A percentile compares a stretch with the other conserved stretches of the same genome.
phyloP scores from a whole-genome alignment of 371 early-diverging fungal species.

The Ordospora pajunii region DNA sequence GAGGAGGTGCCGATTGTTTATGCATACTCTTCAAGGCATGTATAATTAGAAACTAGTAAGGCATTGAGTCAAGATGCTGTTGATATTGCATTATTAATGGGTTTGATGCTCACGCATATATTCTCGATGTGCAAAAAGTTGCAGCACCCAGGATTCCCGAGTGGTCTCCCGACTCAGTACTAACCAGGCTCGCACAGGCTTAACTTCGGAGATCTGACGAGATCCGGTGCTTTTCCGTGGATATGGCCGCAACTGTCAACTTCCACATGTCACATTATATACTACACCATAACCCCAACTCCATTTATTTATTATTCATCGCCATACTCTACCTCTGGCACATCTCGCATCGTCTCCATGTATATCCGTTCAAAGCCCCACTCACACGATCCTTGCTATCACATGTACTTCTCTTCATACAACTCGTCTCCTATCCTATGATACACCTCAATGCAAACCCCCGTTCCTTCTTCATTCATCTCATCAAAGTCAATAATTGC shows the following conservation, averaged over 20 bases:
- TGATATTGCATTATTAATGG: too few relatives aligned
- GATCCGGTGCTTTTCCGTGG: constrained; percentile 40
- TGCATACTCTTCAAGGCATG: too few relatives aligned
- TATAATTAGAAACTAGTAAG: too few relatives aligned
- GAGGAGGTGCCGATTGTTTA: too few relatives aligned
- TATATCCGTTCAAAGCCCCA: neutral
- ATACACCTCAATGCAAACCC: constrained; percentile 28
- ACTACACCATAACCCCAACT: neutral
- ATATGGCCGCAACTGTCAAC: constrained; percentile 27
- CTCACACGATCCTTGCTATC: neutral
- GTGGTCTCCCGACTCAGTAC: constrained; percentile 41
- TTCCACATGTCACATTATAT: neutral
- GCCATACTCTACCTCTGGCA: neutral
- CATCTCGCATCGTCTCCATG: too few relatives aligned
- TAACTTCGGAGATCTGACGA: constrained; percentile 44
- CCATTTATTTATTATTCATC: neutral
- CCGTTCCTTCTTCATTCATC: constrained; percentile 7
- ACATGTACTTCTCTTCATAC: neutral
- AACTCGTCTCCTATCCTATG: constrained; percentile 33
- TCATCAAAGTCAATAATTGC: constrained; percentile 23
- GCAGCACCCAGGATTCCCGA: constrained; percentile 29
- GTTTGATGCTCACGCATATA: too few relatives aligned
- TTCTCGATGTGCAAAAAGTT: constrained; percentile 23
- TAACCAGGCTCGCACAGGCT: constrained; percentile 32
- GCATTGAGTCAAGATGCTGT: too few relatives aligned